A percentile compares a stretch with the other conserved stretches of the same genome.
Evolutionary conservation across 345 rosid genomes (phyloP).

Genomic region (Syzygium jambos): DNA sequence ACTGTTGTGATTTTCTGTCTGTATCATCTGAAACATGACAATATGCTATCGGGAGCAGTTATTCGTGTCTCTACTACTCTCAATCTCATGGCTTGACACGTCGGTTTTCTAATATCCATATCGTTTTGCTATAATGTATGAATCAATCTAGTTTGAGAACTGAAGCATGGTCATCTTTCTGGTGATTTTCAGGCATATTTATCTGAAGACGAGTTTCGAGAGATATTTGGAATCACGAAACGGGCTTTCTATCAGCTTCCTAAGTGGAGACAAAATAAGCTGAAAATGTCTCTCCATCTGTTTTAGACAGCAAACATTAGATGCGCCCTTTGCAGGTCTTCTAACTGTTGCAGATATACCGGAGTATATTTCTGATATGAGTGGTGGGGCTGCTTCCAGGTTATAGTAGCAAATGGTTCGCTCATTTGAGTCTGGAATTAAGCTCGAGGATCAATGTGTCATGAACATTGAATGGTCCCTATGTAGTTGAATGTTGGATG

Average conservation of each 20-base stretch:
- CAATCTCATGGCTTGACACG: neutral
- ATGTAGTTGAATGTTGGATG: neutral
- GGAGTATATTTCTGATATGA: neutral
- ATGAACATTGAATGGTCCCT: neutral
- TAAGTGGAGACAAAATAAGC: constrained; percentile 70
- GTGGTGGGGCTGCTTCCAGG: neutral
- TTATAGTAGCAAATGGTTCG: neutral
- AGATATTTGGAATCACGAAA: constrained; percentile 39
- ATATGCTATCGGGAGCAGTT: neutral
- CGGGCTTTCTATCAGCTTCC: constrained; percentile 43
- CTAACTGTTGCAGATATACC: neutral
- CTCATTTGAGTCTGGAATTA: neutral
- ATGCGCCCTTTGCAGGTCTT: neutral
- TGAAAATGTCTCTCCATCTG: constrained; percentile 49
- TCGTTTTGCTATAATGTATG: neutral
- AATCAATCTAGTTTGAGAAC: neutral
- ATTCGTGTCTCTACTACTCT: neutral
- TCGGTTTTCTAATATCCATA: neutral
- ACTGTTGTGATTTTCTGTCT: neutral
- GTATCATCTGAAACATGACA: neutral
- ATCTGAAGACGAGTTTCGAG: constrained; percentile 43
- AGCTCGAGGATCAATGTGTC: neutral
- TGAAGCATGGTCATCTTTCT: neutral
- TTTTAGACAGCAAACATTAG: constrained; percentile 20
- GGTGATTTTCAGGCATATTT: constrained; percentile 39